These are phyloP conservation scores for Kalmusia sp. DNA, from an alignment of 2,329 filamentous ascomycete genomes.

Conservation along the genomic window DNA sequence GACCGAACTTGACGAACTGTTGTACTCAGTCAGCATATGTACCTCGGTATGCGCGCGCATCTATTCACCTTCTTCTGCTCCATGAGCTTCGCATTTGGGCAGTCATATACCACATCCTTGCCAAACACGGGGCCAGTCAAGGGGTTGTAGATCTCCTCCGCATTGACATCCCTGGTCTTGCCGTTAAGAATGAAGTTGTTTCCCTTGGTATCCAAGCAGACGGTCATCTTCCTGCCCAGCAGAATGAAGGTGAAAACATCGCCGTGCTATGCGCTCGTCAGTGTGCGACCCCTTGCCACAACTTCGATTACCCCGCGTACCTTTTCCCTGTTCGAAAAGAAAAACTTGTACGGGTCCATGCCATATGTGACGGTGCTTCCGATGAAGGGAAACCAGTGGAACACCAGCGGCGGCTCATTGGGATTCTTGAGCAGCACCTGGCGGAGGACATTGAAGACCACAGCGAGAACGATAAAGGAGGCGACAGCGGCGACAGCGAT, in stretches of 20 bases:
- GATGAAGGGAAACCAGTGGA: conserved; percentile 73
- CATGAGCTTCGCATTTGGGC: conserved; percentile 90
- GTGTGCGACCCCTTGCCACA: conserved; percentile 15
- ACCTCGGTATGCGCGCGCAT: too few species aligned
- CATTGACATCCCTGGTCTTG: conserved; percentile 87
- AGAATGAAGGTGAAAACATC: conserved; percentile 90
- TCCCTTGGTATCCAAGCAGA: conserved; percentile 79
- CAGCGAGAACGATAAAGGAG: conserved; percentile 60
- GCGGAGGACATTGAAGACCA: conserved; percentile 79
- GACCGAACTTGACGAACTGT: conserved; percentile 81
- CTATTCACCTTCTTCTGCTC: conserved; percentile 85
- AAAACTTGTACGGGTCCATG: conserved; percentile 92
- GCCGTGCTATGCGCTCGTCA: conserved; percentile 68
- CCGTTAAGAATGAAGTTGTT: conserved; percentile 94
- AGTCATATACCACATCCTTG: conserved; percentile 87
- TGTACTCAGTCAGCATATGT: conserved; percentile 11
- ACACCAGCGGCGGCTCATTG: conserved; percentile 69
- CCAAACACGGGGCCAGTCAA: conserved; percentile 78
- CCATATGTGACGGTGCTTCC: conserved; percentile 94
- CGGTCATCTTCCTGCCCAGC: conserved; percentile 87
- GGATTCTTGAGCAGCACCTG: conserved; percentile 84
- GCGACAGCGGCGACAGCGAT: conserved; percentile 53
- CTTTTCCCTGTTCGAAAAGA: conserved; percentile 75
- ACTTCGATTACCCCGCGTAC: conserved; percentile 51
- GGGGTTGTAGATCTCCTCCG: conserved; percentile 87